phyloP scores from a whole-genome alignment of 768 basidiomycete species.

The Tricholomella constricta region DNA sequence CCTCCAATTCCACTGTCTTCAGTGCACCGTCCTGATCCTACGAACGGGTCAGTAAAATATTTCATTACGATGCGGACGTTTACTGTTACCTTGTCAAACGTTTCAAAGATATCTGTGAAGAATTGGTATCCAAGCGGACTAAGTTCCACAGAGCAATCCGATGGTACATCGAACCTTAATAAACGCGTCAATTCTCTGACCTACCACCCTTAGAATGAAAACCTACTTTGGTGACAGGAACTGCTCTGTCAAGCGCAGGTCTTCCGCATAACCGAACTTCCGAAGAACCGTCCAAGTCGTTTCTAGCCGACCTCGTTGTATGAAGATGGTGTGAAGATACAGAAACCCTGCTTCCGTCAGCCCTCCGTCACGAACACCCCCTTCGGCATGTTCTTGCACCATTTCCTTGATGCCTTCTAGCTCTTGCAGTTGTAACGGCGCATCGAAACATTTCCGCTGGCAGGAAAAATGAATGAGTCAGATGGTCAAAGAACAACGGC shows the following conservation, averaged over 20 bases:
- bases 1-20: constrained; percentile 78
- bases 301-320: constrained; percentile 92
- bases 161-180: constrained; percentile 85
- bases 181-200: not conserved
- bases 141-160: constrained; percentile 94
- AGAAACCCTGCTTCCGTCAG: constrained; percentile 93
- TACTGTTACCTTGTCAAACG: constrained; percentile 79
- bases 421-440: constrained; percentile 89
- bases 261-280: constrained; percentile 96
- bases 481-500: not conserved
- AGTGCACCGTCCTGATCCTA: constrained; percentile 96
- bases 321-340: constrained; percentile 95
- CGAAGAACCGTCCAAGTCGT: constrained; percentile 98
- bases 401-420: constrained; percentile 95
- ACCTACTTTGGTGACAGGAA: constrained; percentile 89
- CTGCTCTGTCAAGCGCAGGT: constrained; percentile 82
- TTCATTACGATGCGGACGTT: not conserved
- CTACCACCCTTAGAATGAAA: constrained; percentile 3
- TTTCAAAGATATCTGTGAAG: constrained; percentile 95
- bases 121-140: constrained; percentile 95
- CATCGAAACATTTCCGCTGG: constrained; percentile 93
- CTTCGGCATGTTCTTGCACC: constrained; percentile 78
- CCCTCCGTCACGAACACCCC: constrained; percentile 74
- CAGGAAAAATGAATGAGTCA: constrained; percentile 11
- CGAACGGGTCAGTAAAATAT: constrained; percentile 1